Percentiles rank a stretch among this genome's conserved stretches.
phyloP scores from a whole-genome alignment of 441 rosid species.

The Gossypium gossypioides region DNA sequence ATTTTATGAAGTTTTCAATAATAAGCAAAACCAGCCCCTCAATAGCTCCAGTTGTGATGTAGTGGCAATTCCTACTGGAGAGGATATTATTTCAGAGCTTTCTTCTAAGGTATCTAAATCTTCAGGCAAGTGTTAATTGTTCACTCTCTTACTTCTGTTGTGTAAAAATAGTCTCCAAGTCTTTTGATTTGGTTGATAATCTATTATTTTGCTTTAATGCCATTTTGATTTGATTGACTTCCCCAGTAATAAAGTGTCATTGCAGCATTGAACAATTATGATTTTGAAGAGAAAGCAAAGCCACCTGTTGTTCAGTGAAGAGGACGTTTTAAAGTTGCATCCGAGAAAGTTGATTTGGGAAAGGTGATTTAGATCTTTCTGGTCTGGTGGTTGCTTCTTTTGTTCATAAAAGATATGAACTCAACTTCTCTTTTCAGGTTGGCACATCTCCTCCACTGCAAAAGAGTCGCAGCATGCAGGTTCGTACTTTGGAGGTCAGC shows the following conservation, averaged over 20 bases:
- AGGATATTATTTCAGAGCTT: slow-evolving; percentile 44
- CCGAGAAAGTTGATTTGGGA: slow-evolving; percentile 71
- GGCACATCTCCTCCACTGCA: slow-evolving; percentile 51
- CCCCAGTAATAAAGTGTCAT: slow-evolving; percentile 13
- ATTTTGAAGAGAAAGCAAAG: slow-evolving; percentile 69
- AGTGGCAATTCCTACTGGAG: slow-evolving; percentile 23
- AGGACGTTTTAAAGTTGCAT: slow-evolving; percentile 95
- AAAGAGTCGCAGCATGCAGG: slow-evolving; percentile 95
- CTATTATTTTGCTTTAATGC: slow-evolving; percentile 10
- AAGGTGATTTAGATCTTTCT: slow-evolving; percentile 39
- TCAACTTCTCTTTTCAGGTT: slow-evolving; percentile 39
- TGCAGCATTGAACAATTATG: slow-evolving; percentile 45
- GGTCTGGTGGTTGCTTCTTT: slow-evolving; percentile 13
- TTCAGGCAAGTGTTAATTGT: slow-evolving; percentile 34
- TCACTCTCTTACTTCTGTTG: slow-evolving; percentile 4
- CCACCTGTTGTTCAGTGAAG: slow-evolving; percentile 81
- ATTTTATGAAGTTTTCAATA: slow-evolving; percentile 33
- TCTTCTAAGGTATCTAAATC: slow-evolving; percentile 44
- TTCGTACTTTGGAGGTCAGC: slow-evolving; percentile 48
- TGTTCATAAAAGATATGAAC: slow-evolving; percentile 18
- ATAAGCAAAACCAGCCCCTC: slow-evolving; percentile 36
- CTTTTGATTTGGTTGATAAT: slow-evolving; percentile 3
- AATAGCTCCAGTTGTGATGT: slow-evolving; percentile 33
- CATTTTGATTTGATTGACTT: slow-evolving; percentile 7
- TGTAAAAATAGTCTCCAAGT: background rate